These are phyloP conservation scores for Penicillium crystallinum DNA, from an alignment of 495 filamentous ascomycete genomes.

Conservation along the genomic window DNA sequence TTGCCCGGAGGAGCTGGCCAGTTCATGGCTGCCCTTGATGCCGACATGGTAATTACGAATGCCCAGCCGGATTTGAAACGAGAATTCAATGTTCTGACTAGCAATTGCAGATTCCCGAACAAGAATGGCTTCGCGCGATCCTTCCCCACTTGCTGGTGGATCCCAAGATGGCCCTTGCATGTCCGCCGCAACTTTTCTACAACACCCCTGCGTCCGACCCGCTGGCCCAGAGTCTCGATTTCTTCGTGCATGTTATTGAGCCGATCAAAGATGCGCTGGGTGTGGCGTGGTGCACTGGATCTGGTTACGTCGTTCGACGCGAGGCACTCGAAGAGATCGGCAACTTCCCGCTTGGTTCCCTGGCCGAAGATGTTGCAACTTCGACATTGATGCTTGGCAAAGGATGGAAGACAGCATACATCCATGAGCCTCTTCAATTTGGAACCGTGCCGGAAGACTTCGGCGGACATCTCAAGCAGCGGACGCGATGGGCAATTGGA, in stretches of 20 bases:
- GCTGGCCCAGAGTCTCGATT: conserved; percentile 42
- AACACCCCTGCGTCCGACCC: conserved; percentile 48
- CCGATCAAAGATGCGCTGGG: conserved; percentile 47
- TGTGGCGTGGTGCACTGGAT: conserved; percentile 50
- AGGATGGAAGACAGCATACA: conserved; percentile 48
- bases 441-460: conserved; percentile 48
- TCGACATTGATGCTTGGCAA: conserved; percentile 43
- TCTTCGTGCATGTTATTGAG: conserved; percentile 46
- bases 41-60: conserved; percentile 42
- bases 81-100: conserved; percentile 2
- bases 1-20: conserved; percentile 39
- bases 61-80: conserved; percentile 1
- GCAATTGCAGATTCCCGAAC: conserved; percentile 41
- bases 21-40: conserved; percentile 49
- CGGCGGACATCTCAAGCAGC: conserved; percentile 46
- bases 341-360: conserved; percentile 43
- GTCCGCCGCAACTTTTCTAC: conserved; percentile 52
- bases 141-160: conserved; percentile 46
- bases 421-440: conserved; percentile 48
- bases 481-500: conserved; percentile 46
- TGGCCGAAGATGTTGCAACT: conserved; percentile 49
- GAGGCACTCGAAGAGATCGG: conserved; percentile 47
- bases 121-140: conserved; percentile 47
- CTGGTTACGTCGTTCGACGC: conserved; percentile 47
- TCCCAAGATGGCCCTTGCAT: conserved; percentile 44